Base-by-base conservation (phyloP, 176 grass and related monocot species). In the Hsuehochloa calcarea region DNA sequence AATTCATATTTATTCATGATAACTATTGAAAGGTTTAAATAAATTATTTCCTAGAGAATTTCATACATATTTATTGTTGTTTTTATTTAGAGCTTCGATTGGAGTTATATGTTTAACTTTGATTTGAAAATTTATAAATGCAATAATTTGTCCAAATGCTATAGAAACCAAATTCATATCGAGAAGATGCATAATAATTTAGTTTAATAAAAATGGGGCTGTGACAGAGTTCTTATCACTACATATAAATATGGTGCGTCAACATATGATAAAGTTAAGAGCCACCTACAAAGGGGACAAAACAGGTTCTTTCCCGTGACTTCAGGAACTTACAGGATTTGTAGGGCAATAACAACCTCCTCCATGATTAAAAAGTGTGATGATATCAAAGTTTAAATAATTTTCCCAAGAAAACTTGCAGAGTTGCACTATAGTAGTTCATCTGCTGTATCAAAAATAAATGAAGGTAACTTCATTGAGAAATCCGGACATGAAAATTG, bases 261-360 rank as follows among this genome's bases (percentile, higher is more conserved):
- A 72, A 59, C 58, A 85, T 47, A 73, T 58, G 40, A 34, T 65
- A 55, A 4, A 15, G 23, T 29, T 8, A 75, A 25, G 46, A 16
- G 10, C 49, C 27, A 56, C 39, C 65, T 46, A 31, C 47, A 40
- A 74, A 34, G 19, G 38, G 12, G 17, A 52, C 5, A 31, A 38
- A 81, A 64, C 4, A 55, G 10, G 56, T 10, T 55, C 29, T 34
- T 78, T 17, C 26, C 15, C 15, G 14, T 15, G 17, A 59, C 54
- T 90, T 82, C 29, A 8, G 68, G 43, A 56, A 63, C 79, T 90
- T 67, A 79, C 72, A 78, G 47, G 15, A 19, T 83, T 47, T 68
- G 80, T 39, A 37, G 34, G 37, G 20, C 46, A 65, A 6, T 67
- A 37, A 20, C 38, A 25, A 47, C 68, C 67, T 58, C 65, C 47